Base-by-base conservation (phyloP, 768 basidiomycete genomes). In the Boletellus emodensis region DNA sequence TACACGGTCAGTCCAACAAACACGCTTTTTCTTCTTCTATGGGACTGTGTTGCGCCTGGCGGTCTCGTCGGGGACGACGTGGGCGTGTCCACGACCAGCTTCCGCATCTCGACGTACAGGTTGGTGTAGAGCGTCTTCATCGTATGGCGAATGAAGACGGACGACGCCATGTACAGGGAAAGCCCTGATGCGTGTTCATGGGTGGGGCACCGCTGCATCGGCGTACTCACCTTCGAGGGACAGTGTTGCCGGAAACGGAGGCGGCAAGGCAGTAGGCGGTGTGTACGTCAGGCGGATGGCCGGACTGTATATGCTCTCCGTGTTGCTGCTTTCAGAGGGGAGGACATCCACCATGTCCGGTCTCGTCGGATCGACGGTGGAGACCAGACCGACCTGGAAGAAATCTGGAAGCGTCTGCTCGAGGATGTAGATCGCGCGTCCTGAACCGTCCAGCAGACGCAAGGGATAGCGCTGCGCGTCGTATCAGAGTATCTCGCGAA, bases 51-150 rank as follows among this genome's bases (percentile, higher is more conserved):
- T 18, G 15, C 8, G 30, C 30, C 30, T 9, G 30, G 30, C 30
- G 30, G 30, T 30, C 9, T 11, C 30, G 11, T 30, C 30, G 30
- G 30, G 6, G 30, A 10, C 30, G 30, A 10, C 30, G 54, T n/a
- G 11, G 55, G 36, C 18, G 62, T 49, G 14, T 66, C 58, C 13
- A 73, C 67, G 1, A 60, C 61, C 40, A 84, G 64, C 59, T 78
- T 83, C 18, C 71, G 73, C 36, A 87, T 65, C 35, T 74, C 72
- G 34, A 91, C 78, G 4, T 61, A 66, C 33, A 88, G 69, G 61
- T 88, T 82, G 11, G 83, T 76, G 62, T 88, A 90, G 14, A 90
- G 65, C 12, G 89, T 83, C 61, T 82, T 86, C 63, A 91, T 77
- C 5, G 88, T 85, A 54, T 85, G 87, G 17, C 84, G 77, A 17